Evolutionary conservation across 2,329 filamentous ascomycete genomes (phyloP).

Genomic region (Penicillium glabrum): DNA sequence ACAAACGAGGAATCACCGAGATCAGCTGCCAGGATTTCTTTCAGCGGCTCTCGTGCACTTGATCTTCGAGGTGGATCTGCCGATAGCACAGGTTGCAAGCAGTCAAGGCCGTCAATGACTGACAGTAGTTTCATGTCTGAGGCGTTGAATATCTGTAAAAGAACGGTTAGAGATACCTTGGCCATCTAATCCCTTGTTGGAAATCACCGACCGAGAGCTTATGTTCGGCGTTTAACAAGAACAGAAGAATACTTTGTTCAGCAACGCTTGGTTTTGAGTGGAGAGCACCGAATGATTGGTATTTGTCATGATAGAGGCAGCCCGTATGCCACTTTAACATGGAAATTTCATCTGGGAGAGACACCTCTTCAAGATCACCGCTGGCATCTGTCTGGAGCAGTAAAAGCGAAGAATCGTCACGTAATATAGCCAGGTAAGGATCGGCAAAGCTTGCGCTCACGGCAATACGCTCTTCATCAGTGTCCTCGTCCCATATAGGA

Average conservation of each 20-base stretch:
- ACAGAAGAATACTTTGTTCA: slow-evolving; percentile 64
- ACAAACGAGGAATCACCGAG: slow-evolving; percentile 72
- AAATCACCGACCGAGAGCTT: slow-evolving; percentile 65
- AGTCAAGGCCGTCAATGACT: slow-evolving; percentile 72
- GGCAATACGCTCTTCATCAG: slow-evolving; percentile 71
- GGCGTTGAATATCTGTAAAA: slow-evolving; percentile 68
- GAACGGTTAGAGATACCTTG: not conserved
- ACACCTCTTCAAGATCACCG: slow-evolving; percentile 82
- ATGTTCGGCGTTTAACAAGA: slow-evolving; percentile 73
- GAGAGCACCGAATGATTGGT: slow-evolving; percentile 53
- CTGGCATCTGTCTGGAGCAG: slow-evolving; percentile 77
- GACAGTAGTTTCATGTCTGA: slow-evolving; percentile 74
- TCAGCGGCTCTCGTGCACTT: slow-evolving; percentile 69
- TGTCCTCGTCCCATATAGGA: slow-evolving; percentile 88
- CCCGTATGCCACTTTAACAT: slow-evolving; percentile 77
- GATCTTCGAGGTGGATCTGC: slow-evolving; percentile 70
- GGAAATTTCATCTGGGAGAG: slow-evolving; percentile 59
- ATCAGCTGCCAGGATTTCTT: slow-evolving; percentile 80
- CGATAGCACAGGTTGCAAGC: slow-evolving; percentile 74
- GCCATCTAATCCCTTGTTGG: not conserved
- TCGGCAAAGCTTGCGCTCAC: slow-evolving; percentile 81
- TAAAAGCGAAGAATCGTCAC: slow-evolving; percentile 79
- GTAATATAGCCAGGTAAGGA: slow-evolving; percentile 77
- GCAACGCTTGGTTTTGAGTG: slow-evolving; percentile 15
- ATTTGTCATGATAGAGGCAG: slow-evolving; percentile 73